phyloP scores from a whole-genome alignment of 306 rosid genomes.

The Cucurbita maxima region DNA sequence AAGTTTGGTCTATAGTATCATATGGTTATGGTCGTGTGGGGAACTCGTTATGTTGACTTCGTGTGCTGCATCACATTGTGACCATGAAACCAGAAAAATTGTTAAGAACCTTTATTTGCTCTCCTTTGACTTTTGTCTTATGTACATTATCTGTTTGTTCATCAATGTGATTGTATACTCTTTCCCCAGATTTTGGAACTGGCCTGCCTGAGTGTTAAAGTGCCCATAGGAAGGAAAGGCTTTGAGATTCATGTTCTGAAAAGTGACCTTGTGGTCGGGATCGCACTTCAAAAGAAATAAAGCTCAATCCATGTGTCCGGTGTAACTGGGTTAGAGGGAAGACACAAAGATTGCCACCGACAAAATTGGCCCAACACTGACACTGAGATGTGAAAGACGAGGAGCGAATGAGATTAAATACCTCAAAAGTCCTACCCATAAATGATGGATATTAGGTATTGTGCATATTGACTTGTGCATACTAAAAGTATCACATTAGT shows the following conservation, averaged over 20 bases:
- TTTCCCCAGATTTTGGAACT: neutral
- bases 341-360: neutral
- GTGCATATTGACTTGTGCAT: neutral
- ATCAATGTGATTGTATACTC: neutral
- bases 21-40: neutral
- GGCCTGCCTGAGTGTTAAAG: neutral
- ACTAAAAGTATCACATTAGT: too few species aligned
- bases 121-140: neutral
- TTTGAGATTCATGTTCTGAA: neutral
- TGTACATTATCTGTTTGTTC: neutral
- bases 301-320: neutral
- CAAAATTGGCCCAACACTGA: neutral
- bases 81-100: neutral
- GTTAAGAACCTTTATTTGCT: neutral
- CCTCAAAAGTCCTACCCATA: neutral
- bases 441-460: neutral
- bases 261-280: neutral
- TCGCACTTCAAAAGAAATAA: neutral
- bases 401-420: neutral
- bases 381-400: neutral
- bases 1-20: neutral
- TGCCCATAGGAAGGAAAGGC: neutral
- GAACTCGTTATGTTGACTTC: neutral
- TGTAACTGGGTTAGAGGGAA: neutral
- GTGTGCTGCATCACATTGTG: neutral